Base-by-base conservation (phyloP, 805 yeast species). In the Allodekkera sacchari region DNA sequence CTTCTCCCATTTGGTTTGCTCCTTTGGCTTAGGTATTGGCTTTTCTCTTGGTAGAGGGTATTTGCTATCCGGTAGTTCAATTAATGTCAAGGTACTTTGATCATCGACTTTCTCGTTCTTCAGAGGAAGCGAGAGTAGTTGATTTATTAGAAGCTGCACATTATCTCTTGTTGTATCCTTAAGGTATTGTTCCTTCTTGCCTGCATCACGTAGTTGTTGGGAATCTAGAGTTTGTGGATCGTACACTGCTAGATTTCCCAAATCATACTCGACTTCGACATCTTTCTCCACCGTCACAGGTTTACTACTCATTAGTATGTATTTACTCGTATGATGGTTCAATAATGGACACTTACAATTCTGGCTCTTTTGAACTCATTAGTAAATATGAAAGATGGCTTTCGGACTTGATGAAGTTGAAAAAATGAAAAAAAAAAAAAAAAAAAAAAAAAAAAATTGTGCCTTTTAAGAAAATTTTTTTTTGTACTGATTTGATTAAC, bases 1-100 rank as follows among this genome's bases (percentile, higher is more conserved):
- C 52, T 72, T 71, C 63, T 92, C 96, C 99, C 99, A 92, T 63
- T 79, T 87, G 43, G 98, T 88, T 47, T 77, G 83, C 34, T 89
- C 80, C 64, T 84, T 92, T 33, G 83, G 77, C 61, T 87, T 88
- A 37, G 98, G 98, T 48, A 92, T 61, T 29, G 96, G 78, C 63
- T 92, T 92, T 57, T 92, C 99, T 68, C 99, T 73, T 34, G 99
- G 98, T 41, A 88, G 66, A 36, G 62, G 71, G 13, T 94, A 79
- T 11, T 70, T 58, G 16, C 96, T 94, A 34, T 74, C 85, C 21
- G 99, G 97, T 38, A 92, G 68, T 49, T 71, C 76, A 33, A 92
- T 74, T 40, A 89, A 71, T 7, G 96, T 78, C 74, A 87, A 76
- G 32, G 82, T 73, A 9, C 94, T 72, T 15, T 76, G 83, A 21